Percentiles rank a stretch among this genome's conserved stretches.
Conservation (phyloP, 805 yeast genomes). For the Candida verbasci region DNA sequence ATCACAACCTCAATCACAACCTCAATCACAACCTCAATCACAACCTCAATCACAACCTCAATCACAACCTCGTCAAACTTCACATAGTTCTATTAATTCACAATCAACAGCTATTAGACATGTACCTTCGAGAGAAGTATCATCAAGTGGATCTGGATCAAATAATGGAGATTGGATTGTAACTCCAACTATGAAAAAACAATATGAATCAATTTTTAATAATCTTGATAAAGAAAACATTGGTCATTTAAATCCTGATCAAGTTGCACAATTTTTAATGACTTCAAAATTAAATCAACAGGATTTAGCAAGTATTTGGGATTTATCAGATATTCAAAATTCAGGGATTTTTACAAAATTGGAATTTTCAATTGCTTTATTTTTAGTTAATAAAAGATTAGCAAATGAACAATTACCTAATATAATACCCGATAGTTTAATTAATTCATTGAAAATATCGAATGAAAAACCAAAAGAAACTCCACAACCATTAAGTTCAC, state of each 20-base stretch:
- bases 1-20: too few relatives aligned
- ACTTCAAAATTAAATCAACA: slow-evolving; percentile 85
- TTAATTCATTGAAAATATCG: slow-evolving; percentile 27
- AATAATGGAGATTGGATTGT: slow-evolving; percentile 57
- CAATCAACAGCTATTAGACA: slow-evolving; percentile 34
- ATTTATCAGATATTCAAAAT: slow-evolving; percentile 83
- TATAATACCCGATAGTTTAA: slow-evolving; percentile 64
- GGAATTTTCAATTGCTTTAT: slow-evolving; percentile 94
- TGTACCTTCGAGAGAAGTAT: slow-evolving; percentile 11
- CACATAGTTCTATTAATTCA: slow-evolving; percentile 28
- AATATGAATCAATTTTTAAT: slow-evolving; percentile 76
- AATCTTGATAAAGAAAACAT: slow-evolving; percentile 61
- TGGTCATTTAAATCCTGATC: slow-evolving; percentile 68
- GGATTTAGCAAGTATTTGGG: slow-evolving; percentile 88
- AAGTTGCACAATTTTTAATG: slow-evolving; percentile 84
- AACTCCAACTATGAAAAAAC: slow-evolving; percentile 63
- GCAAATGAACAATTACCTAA: slow-evolving; percentile 77
- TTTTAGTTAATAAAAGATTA: slow-evolving; percentile 78
- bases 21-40: slow-evolving; percentile 2
- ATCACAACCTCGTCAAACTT: slow-evolving; percentile 20
- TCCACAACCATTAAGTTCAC: neutral
- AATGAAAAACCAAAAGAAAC: neutral
- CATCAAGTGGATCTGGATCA: slow-evolving; percentile 15
- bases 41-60: slow-evolving; percentile 18
- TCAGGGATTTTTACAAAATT: slow-evolving; percentile 73